Evolutionary conservation across 2,329 filamentous ascomycete genomes (phyloP).

Genomic region (Apiospora malaysiana): DNA sequence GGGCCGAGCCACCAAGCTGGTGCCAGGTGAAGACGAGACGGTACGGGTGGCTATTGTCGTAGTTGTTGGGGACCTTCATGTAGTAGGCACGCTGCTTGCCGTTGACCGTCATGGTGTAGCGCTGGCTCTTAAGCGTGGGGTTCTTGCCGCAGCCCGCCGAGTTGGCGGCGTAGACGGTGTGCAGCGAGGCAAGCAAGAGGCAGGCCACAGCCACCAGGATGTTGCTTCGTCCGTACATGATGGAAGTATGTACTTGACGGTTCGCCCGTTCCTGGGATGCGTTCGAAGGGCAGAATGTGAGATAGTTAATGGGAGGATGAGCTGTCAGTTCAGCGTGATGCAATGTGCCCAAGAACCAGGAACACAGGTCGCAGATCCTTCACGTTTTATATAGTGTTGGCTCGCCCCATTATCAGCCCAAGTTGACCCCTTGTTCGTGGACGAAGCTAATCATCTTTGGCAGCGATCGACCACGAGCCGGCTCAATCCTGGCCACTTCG

Average conservation of each 20-base stretch:
- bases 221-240: conserved; percentile 19
- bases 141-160: conserved; percentile 35
- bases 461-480: background rate
- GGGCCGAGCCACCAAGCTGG: conserved; percentile 41
- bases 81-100: conserved; percentile 40
- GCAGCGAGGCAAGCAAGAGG: conserved; percentile 19
- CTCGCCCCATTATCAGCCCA: background rate
- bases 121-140: conserved; percentile 30
- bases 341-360: background rate
- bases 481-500: background rate
- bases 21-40: conserved; percentile 46
- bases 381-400: background rate
- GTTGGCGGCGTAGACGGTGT: conserved; percentile 23
- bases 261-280: too few relatives aligned
- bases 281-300: background rate
- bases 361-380: background rate
- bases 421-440: too few relatives aligned
- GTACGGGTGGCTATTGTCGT: conserved; percentile 43
- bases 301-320: background rate
- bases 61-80: conserved; percentile 41
- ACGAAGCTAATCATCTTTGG: background rate
- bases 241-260: background rate
- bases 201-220: conserved; percentile 13
- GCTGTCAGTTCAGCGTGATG: background rate
- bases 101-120: conserved; percentile 37